These are phyloP conservation scores for Camellia sinensis DNA, from an alignment of 148 eudicot species.

Conservation along the genomic window DNA sequence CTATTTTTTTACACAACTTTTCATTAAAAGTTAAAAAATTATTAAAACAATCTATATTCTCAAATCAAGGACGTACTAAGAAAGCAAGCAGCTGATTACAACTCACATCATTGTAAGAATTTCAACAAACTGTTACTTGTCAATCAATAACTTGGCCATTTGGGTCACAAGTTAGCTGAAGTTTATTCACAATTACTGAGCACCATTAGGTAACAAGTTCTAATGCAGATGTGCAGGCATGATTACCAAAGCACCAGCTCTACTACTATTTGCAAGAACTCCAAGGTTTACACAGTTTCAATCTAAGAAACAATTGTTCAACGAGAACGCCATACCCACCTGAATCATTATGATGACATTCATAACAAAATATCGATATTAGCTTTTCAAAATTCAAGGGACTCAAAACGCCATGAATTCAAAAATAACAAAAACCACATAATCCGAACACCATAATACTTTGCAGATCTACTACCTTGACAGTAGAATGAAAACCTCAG, in stretches of 20 bases:
- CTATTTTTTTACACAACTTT: too few species aligned
- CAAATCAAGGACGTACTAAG: neutral
- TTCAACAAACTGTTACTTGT: neutral
- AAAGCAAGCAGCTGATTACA: neutral
- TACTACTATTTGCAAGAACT: neutral
- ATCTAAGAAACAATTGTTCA: neutral
- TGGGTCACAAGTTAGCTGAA: neutral
- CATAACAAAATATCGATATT: neutral
- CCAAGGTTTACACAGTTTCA: neutral
- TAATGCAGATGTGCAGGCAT: neutral
- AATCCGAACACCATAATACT: neutral
- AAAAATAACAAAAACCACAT: neutral
- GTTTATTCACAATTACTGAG: neutral
- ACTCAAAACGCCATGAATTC: neutral
- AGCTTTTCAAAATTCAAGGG: too few species aligned
- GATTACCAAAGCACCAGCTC: neutral
- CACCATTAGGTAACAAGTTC: neutral
- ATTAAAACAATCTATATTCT: too few species aligned
- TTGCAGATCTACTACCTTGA: too few species aligned
- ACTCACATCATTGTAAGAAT: neutral
- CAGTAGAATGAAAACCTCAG: too few species aligned
- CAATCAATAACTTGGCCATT: neutral
- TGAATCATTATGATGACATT: neutral
- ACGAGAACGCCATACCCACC: neutral
- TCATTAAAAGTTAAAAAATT: too few species aligned